These are phyloP conservation scores for Fusarium cicatricum DNA, from an alignment of 2,329 filamentous ascomycete genomes.

Conservation along the genomic window DNA sequence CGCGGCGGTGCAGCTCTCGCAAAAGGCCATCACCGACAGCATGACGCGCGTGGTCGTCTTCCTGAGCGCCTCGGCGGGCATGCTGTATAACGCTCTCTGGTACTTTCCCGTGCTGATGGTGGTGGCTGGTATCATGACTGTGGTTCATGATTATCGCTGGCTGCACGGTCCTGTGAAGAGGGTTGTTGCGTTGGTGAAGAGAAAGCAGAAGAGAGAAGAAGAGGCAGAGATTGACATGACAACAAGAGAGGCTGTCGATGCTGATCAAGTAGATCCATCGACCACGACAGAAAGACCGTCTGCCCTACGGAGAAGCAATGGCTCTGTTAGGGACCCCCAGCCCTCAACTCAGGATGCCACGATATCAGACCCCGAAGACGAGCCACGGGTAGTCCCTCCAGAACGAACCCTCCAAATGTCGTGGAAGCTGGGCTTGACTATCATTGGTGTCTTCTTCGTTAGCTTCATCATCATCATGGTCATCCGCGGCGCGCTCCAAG, in stretches of 20 bases:
- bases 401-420: conserved; percentile 51
- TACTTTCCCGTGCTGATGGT: conserved; percentile 75
- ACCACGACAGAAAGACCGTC: background rate
- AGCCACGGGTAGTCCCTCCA: conserved; percentile 45
- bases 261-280: background rate
- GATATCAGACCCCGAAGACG: conserved; percentile 2
- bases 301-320: conserved; percentile 3
- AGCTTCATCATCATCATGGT: conserved; percentile 67
- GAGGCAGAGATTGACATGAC: conserved; percentile 17
- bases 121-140: conserved; percentile 59
- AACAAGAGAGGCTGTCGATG: background rate
- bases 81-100: conserved; percentile 78
- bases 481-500: conserved; percentile 51
- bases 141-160: conserved; percentile 65
- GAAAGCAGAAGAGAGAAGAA: background rate
- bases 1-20: conserved; percentile 71
- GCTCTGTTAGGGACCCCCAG: background rate
- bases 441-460: conserved; percentile 60
- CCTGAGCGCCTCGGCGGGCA: conserved; percentile 67
- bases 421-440: conserved; percentile 53
- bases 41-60: conserved; percentile 71
- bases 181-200: conserved; percentile 10
- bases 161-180: conserved; percentile 47
- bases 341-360: background rate
- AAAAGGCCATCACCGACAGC: conserved; percentile 72